Percentiles rank a stretch among this genome's conserved stretches.
Conservation (phyloP, 2,329 filamentous ascomycete species). For the Fusarium sp. region DNA sequence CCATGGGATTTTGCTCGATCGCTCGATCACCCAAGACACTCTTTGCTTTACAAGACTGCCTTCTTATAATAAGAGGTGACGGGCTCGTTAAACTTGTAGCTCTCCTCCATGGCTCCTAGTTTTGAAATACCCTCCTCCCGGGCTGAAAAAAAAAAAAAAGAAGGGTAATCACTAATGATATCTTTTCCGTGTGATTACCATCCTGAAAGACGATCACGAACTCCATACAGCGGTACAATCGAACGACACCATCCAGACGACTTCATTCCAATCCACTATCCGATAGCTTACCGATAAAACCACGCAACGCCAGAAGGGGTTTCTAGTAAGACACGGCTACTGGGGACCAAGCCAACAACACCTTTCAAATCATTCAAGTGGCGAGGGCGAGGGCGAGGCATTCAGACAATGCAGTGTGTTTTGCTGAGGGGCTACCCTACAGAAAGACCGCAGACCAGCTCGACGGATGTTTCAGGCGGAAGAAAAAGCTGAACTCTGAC, state of each 20-base stretch:
- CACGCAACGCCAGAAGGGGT: not conserved
- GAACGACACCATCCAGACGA: not conserved
- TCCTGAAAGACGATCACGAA: not conserved
- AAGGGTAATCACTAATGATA: not conserved
- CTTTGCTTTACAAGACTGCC: not conserved
- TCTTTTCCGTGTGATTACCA: not conserved
- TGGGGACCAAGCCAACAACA: not conserved
- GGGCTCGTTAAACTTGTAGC: constrained; percentile 26
- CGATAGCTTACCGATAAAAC: not conserved
- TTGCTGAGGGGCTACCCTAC: constrained; percentile 16
- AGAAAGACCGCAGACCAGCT: not conserved
- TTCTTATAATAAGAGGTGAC: constrained; percentile 16
- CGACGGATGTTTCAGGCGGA: constrained; percentile 13
- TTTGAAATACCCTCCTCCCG: not conserved
- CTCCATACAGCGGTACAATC: not conserved
- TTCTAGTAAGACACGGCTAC: constrained; percentile 9
- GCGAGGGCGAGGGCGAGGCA: constrained; percentile 5
- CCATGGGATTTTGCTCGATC: constrained; percentile 7
- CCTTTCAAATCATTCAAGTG: not conserved
- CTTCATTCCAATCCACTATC: constrained; percentile 15
- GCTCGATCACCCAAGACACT: constrained; percentile 28
- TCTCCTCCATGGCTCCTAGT: constrained; percentile 2
- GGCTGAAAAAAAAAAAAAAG: not conserved
- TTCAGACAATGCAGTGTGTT: constrained; percentile 1
- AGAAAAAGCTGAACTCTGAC: not conserved